Evolutionary conservation across 495 filamentous ascomycete genomes (phyloP), one percentile per base, ranked within the genome.

Genomic region (Penicillium taxi): DNA sequence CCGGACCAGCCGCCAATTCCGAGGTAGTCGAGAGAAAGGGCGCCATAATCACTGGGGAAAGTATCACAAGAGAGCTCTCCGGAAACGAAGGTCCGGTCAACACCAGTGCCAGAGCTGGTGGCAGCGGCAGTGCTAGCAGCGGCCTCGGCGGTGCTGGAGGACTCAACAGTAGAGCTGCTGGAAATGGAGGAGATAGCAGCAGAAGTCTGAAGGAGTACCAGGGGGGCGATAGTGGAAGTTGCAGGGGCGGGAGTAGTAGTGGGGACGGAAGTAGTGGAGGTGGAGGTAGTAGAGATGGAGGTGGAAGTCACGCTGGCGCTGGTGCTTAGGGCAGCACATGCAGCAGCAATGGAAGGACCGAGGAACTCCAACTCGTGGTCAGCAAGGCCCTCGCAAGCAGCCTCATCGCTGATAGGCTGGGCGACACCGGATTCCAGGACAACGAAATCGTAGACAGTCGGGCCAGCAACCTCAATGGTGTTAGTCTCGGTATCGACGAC

Each of bases 31-130:
- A 93, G 62, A 36, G 74, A 26, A 14, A 95, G 50, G 1, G 93
- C 81, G 52, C 91, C 91, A 51, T 94, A 96, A 0, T 77, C 69
- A 8, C 78, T 79, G 16, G 93, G 93, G 68, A 96, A 91, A 0
- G 64, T 52, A 32, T 55, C 50, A 61, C 91, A 98, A 44, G 70
- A 62, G 21, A 89, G 37, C 46, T 80, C 64, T 33, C 84, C 86
- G 63, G 81, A 77, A 8, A 85, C 86, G 73, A 96, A 96, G 4
- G 79, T 67, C 5, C 63, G 55, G 50, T 81, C 70, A 26, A 90
- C 39, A 18, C 80, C 81, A 1, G 53, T 70, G 30, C 42, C 38
- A 18, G 48, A 49, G 49, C 36, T 52, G 38, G 47, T 44, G 27
- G 30, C 28, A 26, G 26, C 26, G 22, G 45, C 26, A 28, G 46